A percentile compares a stretch with the other conserved stretches of the same genome.
phyloP scores from a whole-genome alignment of 768 basidiomycete genomes.

The Gloeophyllum trabeum region DNA sequence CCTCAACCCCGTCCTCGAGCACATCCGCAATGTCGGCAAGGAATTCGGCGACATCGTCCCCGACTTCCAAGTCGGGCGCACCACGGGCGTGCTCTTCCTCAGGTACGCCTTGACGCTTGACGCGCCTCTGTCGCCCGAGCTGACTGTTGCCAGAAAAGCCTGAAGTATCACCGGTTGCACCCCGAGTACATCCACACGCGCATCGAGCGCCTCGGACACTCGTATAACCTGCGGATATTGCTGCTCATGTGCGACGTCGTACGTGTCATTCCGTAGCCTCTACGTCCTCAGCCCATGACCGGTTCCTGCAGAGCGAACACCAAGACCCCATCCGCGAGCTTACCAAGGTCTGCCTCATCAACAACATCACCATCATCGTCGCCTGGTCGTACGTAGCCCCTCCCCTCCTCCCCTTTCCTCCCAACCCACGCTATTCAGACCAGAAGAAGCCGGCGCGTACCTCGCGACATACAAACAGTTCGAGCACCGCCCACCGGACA shows the following conservation, averaged over 20 bases:
- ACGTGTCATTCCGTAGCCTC: conserved; percentile 19
- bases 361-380: conserved; percentile 86
- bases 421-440: conserved; percentile 30
- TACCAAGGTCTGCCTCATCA: conserved; percentile 87
- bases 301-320: conserved; percentile 64
- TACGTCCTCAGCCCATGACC: not conserved
- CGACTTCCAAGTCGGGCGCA: conserved; percentile 93
- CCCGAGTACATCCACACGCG: conserved; percentile 94
- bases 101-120: conserved; percentile 39
- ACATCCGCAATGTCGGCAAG: conserved; percentile 80
- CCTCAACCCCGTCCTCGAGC: conserved; percentile 81
- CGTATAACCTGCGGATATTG: conserved; percentile 77
- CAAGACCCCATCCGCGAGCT: conserved; percentile 86
- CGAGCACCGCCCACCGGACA: conserved; percentile 85
- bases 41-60: conserved; percentile 91
- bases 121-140: not conserved
- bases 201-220: conserved; percentile 74
- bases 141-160: conserved; percentile 26
- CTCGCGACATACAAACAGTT: conserved; percentile 86
- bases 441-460: conserved; percentile 89
- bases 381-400: conserved; percentile 66
- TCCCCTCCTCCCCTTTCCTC: not conserved
- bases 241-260: conserved; percentile 90
- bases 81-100: conserved; percentile 85
- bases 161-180: conserved; percentile 92